phyloP scores from a whole-genome alignment of 345 rosid species.

The Passiflora organensis region DNA sequence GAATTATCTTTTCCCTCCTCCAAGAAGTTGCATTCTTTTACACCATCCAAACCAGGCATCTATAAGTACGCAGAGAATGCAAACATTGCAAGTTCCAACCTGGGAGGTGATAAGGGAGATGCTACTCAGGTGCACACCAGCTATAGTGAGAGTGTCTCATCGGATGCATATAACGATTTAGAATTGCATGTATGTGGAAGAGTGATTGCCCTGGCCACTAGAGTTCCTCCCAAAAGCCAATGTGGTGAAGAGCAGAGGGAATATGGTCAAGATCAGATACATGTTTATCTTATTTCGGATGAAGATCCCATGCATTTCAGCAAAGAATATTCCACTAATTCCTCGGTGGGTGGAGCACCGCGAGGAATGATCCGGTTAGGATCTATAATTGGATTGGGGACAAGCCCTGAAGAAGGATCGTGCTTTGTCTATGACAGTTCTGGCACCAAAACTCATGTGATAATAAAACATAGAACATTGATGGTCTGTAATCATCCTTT shows the following conservation, averaged over 20 bases:
- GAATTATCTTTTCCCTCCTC: conserved; percentile 40
- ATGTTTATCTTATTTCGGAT: conserved; percentile 58
- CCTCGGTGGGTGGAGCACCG: conserved; percentile 19
- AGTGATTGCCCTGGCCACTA: conserved; percentile 69
- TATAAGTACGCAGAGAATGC: conserved; percentile 27
- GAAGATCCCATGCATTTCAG: conserved; percentile 20
- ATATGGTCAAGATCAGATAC: conserved; percentile 57
- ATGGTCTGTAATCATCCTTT: conserved; percentile 57
- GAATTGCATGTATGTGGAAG: conserved; percentile 73
- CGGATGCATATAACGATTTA: conserved; percentile 81
- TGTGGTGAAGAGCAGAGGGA: conserved; percentile 29
- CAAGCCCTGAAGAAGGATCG: conserved; percentile 71
- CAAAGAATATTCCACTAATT: conserved; percentile 17
- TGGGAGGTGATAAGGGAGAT: conserved; percentile 19
- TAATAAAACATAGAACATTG: conserved; percentile 87
- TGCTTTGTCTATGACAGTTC: conserved; percentile 65
- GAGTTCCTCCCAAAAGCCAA: conserved; percentile 56
- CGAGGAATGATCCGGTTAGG: conserved; percentile 55
- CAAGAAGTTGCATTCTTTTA: conserved; percentile 37
- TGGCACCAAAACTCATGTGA: conserved; percentile 77
- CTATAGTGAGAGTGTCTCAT: conserved; percentile 23
- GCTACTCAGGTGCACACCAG: conserved; percentile 24
- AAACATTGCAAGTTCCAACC: conserved; percentile 15
- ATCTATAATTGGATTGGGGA: conserved; percentile 65
- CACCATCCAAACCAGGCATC: conserved; percentile 25